phyloP scores from a whole-genome alignment of 2,329 filamentous ascomycete species.

The Pseudogymnoascus sp. region DNA sequence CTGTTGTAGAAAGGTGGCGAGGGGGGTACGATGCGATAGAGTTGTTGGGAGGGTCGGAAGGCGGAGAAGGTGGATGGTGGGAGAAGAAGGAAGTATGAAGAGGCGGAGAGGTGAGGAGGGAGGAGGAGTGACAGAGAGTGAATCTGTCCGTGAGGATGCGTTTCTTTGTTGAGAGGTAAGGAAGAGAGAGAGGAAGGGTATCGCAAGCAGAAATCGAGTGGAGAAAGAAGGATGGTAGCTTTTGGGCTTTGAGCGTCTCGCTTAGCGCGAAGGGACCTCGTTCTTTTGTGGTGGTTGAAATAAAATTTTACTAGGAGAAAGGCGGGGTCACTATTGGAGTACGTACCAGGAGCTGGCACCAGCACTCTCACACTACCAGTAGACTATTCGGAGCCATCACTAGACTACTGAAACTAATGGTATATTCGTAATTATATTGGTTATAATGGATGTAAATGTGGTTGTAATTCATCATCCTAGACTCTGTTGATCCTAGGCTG shows the following conservation, averaged over 20 bases:
- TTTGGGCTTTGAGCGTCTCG: slow-evolving; percentile 6
- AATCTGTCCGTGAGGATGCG: slow-evolving; percentile 18
- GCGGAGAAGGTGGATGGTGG: slow-evolving; percentile 12
- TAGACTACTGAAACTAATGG: background rate
- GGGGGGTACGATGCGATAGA: slow-evolving; percentile 13
- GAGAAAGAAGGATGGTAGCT: slow-evolving; percentile 12
- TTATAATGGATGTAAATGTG: background rate
- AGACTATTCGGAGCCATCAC: background rate
- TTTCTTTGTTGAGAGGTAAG: slow-evolving; percentile 13
- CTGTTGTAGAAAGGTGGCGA: slow-evolving; percentile 12
- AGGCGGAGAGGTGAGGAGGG: slow-evolving; percentile 11
- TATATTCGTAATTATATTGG: background rate
- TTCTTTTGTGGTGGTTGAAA: slow-evolving; percentile 7
- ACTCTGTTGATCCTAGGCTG: background rate
- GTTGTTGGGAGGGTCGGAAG: slow-evolving; percentile 10
- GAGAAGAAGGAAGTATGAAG: slow-evolving; percentile 14
- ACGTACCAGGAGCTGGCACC: background rate
- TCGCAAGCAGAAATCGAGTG: slow-evolving; percentile 16
- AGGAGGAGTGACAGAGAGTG: slow-evolving; percentile 13
- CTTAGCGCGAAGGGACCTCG: slow-evolving; percentile 7
- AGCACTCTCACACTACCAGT: background rate
- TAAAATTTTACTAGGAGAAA: slow-evolving; percentile 7
- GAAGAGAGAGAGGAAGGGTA: slow-evolving; percentile 15
- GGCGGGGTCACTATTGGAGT: slow-evolving; percentile 7
- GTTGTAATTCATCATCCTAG: background rate